Conservation (phyloP, 2,329 filamentous ascomycete species). For the Claviceps maximensis region DNA sequence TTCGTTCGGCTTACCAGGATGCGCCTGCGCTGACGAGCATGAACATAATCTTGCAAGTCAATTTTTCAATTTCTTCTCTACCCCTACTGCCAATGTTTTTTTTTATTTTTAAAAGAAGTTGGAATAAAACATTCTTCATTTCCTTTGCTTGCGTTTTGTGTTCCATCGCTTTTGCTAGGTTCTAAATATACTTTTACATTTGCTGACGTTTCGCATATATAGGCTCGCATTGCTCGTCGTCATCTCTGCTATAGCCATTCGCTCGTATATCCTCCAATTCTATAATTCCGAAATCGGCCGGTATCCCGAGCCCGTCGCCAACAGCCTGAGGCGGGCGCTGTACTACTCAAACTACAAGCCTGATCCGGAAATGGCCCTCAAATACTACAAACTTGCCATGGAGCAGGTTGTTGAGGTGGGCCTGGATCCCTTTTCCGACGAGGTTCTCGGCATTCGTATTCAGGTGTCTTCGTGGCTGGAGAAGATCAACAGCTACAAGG, state of each 20-base stretch:
- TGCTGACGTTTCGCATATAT: background rate
- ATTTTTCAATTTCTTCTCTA: no score
- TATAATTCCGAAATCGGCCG: slow-evolving; percentile 41
- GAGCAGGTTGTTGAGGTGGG: slow-evolving; percentile 57
- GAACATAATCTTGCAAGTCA: slow-evolving; percentile 19
- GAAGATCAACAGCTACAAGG: slow-evolving; percentile 54
- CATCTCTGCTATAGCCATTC: slow-evolving; percentile 19
- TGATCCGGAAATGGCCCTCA: slow-evolving; percentile 63
- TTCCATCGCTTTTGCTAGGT: no score
- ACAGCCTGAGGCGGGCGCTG: slow-evolving; percentile 67
- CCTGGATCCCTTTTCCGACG: slow-evolving; percentile 81
- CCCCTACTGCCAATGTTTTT: no score
- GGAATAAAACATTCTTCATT: background rate
- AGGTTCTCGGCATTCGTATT: slow-evolving; percentile 80
- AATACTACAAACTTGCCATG: slow-evolving; percentile 72
- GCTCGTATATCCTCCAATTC: slow-evolving; percentile 41
- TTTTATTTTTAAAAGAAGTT: no score
- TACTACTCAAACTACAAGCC: slow-evolving; percentile 72
- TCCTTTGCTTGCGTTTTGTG: background rate
- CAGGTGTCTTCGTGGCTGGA: slow-evolving; percentile 71
- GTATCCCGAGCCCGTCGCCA: slow-evolving; percentile 58
- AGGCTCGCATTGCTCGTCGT: slow-evolving; percentile 18
- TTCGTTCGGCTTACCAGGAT: slow-evolving; percentile 21
- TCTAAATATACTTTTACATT: no score
- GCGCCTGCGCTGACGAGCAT: slow-evolving; percentile 18